Evolutionary conservation across 805 yeast species (phyloP), one percentile per base, ranked within the genome.

Genomic region (Candida orba): DNA sequence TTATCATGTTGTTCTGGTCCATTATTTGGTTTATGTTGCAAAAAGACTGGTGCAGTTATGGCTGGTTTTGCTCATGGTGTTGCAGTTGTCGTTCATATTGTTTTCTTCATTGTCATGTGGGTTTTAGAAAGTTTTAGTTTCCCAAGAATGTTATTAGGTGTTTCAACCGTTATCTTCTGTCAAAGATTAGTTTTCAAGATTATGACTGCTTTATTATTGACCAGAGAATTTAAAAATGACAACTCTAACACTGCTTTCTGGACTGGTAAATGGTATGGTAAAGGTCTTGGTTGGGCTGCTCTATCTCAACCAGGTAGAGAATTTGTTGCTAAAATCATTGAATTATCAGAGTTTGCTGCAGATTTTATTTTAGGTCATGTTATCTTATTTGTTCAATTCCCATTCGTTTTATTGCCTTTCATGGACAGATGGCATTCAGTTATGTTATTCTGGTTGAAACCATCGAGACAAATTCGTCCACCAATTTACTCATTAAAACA

Each of bases 261-360:
- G 99, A 86, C 96, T 46, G 99, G 99, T 76, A 90, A 89, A 69
- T 93, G 99, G 99, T 89, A 90, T 66, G 93, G 95, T 47, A 74
- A 86, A 48, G 93, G 95, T 60, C 69, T 91, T 67, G 99, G 98
- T 47, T 80, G 82, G 79, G 79, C 83, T 76, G 96, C 97, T 18
- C 78, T 85, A 75, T 82, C 98, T 30, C 98, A 91, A 72, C 99
- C 99, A 50, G 62, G 85, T 42, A 87, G 99, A 75, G 99, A 93
- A 72, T 87, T 87, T 61, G 75, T 79, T 59, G 97, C 97, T 54
- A 93, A 93, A 78, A 76, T 83, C 51, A 86, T 91, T 56, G 99
- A 93, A 71, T 68, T 86, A 73, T 87, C 96, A 42, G 91, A 89
- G 69, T 93, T 95, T 65, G 91, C 96, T 27, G 96, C 96, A 63